Percentiles rank a stretch among this genome's conserved stretches.
Conservation (phyloP, 179 eudicot genomes). For the Heliamphora pulchella region DNA sequence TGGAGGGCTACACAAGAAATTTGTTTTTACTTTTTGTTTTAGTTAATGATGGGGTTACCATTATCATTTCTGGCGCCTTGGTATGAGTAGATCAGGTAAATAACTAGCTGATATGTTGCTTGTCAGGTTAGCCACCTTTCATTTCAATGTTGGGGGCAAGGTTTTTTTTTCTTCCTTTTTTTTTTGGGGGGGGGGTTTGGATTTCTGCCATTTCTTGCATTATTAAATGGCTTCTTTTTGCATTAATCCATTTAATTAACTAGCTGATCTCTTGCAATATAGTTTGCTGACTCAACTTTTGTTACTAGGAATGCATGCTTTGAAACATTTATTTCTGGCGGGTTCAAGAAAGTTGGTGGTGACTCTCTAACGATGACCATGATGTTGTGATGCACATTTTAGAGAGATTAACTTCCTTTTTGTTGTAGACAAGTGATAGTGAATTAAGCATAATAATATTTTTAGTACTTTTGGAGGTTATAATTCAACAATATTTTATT, state of each 20-base stretch:
- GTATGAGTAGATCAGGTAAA: neutral
- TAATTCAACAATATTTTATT: constrained; percentile 2
- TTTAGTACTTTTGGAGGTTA: neutral
- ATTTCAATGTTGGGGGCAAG: too few species aligned
- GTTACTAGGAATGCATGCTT: neutral
- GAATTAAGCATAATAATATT: too few species aligned
- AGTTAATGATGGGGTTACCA: too few species aligned
- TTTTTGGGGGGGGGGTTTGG: too few species aligned
- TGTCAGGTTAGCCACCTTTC: neutral
- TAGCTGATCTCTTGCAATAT: neutral
- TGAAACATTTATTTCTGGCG: neutral
- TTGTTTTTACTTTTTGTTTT: neutral
- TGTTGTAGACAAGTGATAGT: neutral
- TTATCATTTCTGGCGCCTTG: too few species aligned
- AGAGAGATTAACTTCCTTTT: neutral
- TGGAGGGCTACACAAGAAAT: neutral
- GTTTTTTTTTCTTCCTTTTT: too few species aligned
- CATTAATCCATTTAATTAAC: neutral
- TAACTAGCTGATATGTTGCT: constrained; percentile 3
- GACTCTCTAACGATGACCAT: too few species aligned
- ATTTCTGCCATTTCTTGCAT: neutral
- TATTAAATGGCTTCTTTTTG: neutral
- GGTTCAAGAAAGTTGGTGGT: too few species aligned
- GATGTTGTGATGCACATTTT: neutral
- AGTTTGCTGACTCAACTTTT: neutral